phyloP scores from a whole-genome alignment of 495 filamentous ascomycete species.

The Aspergillus affinis region DNA sequence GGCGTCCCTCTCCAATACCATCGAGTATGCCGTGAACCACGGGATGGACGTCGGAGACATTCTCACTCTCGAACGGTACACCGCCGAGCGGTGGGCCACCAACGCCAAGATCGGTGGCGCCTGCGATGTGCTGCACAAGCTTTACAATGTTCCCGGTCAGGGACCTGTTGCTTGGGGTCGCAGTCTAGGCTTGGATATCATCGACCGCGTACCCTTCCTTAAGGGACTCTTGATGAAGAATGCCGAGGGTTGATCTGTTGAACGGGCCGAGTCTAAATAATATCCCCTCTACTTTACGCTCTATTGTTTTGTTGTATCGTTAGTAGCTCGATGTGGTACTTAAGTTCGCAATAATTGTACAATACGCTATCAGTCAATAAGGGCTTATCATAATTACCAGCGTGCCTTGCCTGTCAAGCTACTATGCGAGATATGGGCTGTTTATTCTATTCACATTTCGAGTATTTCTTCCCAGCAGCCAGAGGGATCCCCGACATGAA shows the following conservation, averaged over 20 bases:
- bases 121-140: constrained; percentile 89
- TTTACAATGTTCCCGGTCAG: constrained; percentile 71
- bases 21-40: constrained; percentile 74
- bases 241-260: constrained; percentile 60
- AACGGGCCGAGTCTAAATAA: too few species aligned
- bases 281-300: background rate
- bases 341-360: too few species aligned
- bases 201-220: constrained; percentile 73
- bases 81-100: constrained; percentile 69
- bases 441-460: too few species aligned
- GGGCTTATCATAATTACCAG: too few species aligned
- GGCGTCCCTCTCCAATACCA: constrained; percentile 66
- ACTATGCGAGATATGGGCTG: too few species aligned
- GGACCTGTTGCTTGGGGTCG: constrained; percentile 76
- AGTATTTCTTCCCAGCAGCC: too few species aligned
- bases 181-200: constrained; percentile 70
- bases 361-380: too few species aligned
- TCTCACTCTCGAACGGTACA: constrained; percentile 77
- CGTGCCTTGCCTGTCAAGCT: too few species aligned
- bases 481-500: too few species aligned
- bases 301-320: constrained; percentile 31
- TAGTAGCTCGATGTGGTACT: too few species aligned
- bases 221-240: constrained; percentile 89
- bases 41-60: constrained; percentile 80
- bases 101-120: constrained; percentile 88